A percentile compares a stretch with the other conserved stretches of the same genome.
Evolutionary conservation across 2,329 filamentous ascomycete genomes (phyloP).

Genomic region (Stagonosporopsis cucurbitacearum): DNA sequence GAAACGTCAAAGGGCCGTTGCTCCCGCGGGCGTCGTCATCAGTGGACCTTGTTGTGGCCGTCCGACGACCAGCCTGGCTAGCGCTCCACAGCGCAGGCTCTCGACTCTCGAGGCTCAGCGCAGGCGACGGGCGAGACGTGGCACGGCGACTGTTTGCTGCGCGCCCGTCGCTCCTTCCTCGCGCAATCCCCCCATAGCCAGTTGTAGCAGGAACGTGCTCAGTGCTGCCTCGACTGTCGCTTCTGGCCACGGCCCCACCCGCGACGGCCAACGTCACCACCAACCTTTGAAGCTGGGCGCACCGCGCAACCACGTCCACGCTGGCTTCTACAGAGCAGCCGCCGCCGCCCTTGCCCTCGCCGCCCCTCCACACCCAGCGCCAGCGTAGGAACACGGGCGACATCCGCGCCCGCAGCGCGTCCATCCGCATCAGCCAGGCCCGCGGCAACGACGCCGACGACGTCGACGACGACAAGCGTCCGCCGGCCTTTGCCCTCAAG

Average conservation of each 20-base stretch:
- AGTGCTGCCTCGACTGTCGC: conserved; percentile 11
- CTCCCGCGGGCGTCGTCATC: conserved; percentile 27
- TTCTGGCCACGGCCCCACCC: conserved; percentile 17
- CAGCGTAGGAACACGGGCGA: conserved; percentile 34
- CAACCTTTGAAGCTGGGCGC: too few relatives aligned
- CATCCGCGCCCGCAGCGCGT: conserved; percentile 40
- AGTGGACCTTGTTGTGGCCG: conserved; percentile 21
- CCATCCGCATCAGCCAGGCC: conserved; percentile 42
- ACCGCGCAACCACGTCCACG: conserved; percentile 27
- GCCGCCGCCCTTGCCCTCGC: conserved; percentile 28
- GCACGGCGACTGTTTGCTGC: conserved; percentile 4
- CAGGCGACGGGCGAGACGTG: background rate
- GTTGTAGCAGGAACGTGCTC: conserved; percentile 6
- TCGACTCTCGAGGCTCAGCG: too few relatives aligned
- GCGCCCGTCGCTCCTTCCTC: conserved; percentile 10
- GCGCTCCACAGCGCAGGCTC: conserved; percentile 21
- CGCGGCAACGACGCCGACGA: conserved; percentile 36
- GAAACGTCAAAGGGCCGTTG: conserved; percentile 5
- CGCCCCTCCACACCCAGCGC: conserved; percentile 41
- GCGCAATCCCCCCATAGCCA: background rate
- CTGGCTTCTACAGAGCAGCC: conserved; percentile 37
- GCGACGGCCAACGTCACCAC: conserved; percentile 12
- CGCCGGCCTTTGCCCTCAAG: conserved; percentile 28
- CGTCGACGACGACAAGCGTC: conserved; percentile 32
- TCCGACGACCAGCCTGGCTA: conserved; percentile 18